Percentiles rank a stretch among this genome's conserved stretches.
Conservation (phyloP, 768 basidiomycete species). For the Calocera cornea region DNA sequence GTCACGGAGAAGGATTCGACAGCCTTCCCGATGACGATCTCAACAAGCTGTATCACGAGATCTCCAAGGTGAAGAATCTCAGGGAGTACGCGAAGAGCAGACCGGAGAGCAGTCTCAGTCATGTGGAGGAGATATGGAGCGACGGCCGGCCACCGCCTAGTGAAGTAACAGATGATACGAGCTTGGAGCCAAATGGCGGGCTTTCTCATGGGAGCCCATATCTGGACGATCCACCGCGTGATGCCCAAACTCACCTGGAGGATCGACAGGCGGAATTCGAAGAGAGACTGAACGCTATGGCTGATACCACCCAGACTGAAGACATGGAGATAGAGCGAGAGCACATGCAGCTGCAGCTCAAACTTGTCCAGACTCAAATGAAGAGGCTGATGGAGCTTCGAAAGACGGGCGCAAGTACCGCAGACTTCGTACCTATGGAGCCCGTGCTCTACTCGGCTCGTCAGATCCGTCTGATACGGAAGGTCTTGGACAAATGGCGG, state of each 20-base stretch:
- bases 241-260: slow-evolving; percentile 59
- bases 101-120: slow-evolving; percentile 64
- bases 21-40: slow-evolving; percentile 89
- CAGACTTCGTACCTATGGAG: slow-evolving; percentile 55
- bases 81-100: slow-evolving; percentile 50
- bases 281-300: slow-evolving; percentile 44
- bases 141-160: slow-evolving; percentile 71
- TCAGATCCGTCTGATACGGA: slow-evolving; percentile 69
- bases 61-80: slow-evolving; percentile 80
- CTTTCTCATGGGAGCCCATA: slow-evolving; percentile 47
- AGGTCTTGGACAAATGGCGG: slow-evolving; percentile 76
- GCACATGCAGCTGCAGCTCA: slow-evolving; percentile 82
- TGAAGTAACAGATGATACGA: slow-evolving; percentile 81
- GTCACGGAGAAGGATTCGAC: slow-evolving; percentile 78
- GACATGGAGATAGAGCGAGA: slow-evolving; percentile 82
- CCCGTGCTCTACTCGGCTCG: slow-evolving; percentile 69
- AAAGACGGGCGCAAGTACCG: slow-evolving; percentile 41
- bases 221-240: slow-evolving; percentile 39
- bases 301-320: slow-evolving; percentile 49
- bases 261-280: slow-evolving; percentile 37
- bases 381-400: slow-evolving; percentile 63
- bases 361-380: slow-evolving; percentile 68
- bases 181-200: slow-evolving; percentile 47
- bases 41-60: slow-evolving; percentile 86
- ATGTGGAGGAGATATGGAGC: slow-evolving; percentile 80